Evolutionary conservation across 1,139 yeast genomes (phyloP).

Genomic region (Yamadazyma kanchanaburiensis): DNA sequence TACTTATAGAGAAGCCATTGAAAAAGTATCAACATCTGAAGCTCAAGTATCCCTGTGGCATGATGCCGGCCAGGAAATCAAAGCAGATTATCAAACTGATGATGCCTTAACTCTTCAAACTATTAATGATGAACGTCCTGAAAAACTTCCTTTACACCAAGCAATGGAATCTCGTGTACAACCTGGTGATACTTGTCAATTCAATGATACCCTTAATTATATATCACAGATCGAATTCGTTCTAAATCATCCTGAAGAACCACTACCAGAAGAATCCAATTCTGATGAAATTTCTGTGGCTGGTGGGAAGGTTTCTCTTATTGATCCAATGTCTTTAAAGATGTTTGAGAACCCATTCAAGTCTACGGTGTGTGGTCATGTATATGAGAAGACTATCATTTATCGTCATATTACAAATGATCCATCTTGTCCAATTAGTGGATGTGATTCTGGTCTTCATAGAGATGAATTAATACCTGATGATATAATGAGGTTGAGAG

Average conservation of each 20-base stretch:
- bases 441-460: slow-evolving; percentile 34
- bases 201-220: slow-evolving; percentile 17
- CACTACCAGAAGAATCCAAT: slow-evolving; percentile 36
- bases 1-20: too few relatives aligned
- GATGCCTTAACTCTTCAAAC: too few relatives aligned
- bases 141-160: too few relatives aligned
- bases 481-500: slow-evolving; percentile 47
- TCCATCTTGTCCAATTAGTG: slow-evolving; percentile 44
- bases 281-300: slow-evolving; percentile 50
- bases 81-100: too few relatives aligned
- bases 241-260: slow-evolving; percentile 36
- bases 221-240: slow-evolving; percentile 27
- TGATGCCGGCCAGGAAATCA: too few relatives aligned
- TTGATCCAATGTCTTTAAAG: slow-evolving; percentile 61
- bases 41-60: too few relatives aligned
- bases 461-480: slow-evolving; percentile 38
- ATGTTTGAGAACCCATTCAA: slow-evolving; percentile 51
- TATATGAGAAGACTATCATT: slow-evolving; percentile 51
- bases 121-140: too few relatives aligned
- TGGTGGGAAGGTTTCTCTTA: slow-evolving; percentile 64
- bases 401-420: slow-evolving; percentile 21
- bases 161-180: too few relatives aligned
- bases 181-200: too few relatives aligned
- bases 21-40: too few relatives aligned
- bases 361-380: slow-evolving; percentile 56